phyloP scores from a whole-genome alignment of 1,284 basidiomycete genomes.

The Apiotrichum porosum region DNA sequence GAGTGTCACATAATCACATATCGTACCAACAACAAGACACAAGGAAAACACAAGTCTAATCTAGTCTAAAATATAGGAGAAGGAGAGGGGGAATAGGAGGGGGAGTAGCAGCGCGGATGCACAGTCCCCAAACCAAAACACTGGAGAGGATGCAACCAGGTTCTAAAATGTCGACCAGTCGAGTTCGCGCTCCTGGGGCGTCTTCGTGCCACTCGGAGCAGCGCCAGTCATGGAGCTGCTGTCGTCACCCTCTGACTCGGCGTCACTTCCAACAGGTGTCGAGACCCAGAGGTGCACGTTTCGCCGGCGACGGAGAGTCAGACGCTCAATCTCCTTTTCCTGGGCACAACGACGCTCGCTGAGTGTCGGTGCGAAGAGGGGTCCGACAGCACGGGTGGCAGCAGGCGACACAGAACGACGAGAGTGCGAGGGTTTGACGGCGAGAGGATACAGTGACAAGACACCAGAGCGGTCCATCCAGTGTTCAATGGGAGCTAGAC shows the following conservation, averaged over 20 bases:
- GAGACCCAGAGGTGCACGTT: slow-evolving; percentile 11
- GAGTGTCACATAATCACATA: neutral
- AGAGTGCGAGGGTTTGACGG: slow-evolving; percentile 33
- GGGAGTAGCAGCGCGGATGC: too few relatives aligned
- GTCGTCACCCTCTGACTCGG: slow-evolving; percentile 17
- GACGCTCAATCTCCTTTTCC: slow-evolving; percentile 28
- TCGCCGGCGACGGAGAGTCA: slow-evolving; percentile 27
- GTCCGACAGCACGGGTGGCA: slow-evolving; percentile 25
- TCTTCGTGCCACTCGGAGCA: slow-evolving; percentile 1
- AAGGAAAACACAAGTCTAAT: neutral
- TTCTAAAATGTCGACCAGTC: slow-evolving; percentile 24
- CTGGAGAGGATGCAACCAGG: slow-evolving; percentile 1
- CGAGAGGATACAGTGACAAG: slow-evolving; percentile 44
- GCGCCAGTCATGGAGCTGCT: neutral
- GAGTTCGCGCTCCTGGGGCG: slow-evolving; percentile 10
- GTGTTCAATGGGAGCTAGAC: slow-evolving; percentile 36
- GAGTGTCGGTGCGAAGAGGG: slow-evolving; percentile 36
- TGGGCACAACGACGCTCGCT: slow-evolving; percentile 23
- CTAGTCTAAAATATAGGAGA: neutral
- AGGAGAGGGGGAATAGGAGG: neutral
- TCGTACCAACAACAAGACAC: slow-evolving; percentile 1
- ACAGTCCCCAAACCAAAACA: too few relatives aligned
- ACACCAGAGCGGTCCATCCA: slow-evolving; percentile 45
- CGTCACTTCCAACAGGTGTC: slow-evolving; percentile 16
- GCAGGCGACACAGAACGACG: slow-evolving; percentile 6